Base-by-base conservation (phyloP, 2,329 filamentous ascomycete species). In the Aspergillus sp. region DNA sequence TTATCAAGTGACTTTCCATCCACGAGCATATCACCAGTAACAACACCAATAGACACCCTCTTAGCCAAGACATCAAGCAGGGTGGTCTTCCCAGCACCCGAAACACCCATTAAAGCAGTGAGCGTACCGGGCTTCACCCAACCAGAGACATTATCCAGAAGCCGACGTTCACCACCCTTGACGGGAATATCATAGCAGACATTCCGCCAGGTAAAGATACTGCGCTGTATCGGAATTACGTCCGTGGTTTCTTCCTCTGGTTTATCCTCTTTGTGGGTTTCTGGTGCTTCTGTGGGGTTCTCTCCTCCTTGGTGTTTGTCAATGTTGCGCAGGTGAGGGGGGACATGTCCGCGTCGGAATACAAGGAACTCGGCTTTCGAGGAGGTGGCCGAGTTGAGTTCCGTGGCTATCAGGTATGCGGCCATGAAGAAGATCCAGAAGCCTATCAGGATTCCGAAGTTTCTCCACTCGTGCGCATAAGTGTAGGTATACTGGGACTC, bases 331-430 rank as follows among this genome's bases (percentile, higher is more conserved):
- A 68, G 49, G 27, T 64, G 55, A 2, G 62, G 53, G 0, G 79
- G 78, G 5, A 79, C 72, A 44, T 76, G 71, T 2, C 80, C 79
- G 4, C 76, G 71, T 33, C 74, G 76, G 62, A 87, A 89, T 7
- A 89, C 81, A 1, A 90, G 75, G 1, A 83, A 78, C 59, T 90
- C 85, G 0, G 83, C 85, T 1, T 78, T 83, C 45, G 80, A 85
- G 1, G 73, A 70, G 0, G 78, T 80, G 1, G 78, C 73, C 0
- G 83, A 83, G 64, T 86, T 86, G 55, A 85, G 54, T 59, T 89
- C 85, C 0, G 78, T 77, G 0, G 80, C 79, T 13, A 79, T 41
- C 44, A 88, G 77, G 66, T 89, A 87, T 1, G 84, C 55, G 3
- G 66, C 49, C 68, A 83, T 78, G 68, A 88, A 87, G 47, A 76